These are phyloP conservation scores for Arxiozyma bovina DNA, from an alignment of 1,139 yeast genomes.

Conservation along the genomic window DNA sequence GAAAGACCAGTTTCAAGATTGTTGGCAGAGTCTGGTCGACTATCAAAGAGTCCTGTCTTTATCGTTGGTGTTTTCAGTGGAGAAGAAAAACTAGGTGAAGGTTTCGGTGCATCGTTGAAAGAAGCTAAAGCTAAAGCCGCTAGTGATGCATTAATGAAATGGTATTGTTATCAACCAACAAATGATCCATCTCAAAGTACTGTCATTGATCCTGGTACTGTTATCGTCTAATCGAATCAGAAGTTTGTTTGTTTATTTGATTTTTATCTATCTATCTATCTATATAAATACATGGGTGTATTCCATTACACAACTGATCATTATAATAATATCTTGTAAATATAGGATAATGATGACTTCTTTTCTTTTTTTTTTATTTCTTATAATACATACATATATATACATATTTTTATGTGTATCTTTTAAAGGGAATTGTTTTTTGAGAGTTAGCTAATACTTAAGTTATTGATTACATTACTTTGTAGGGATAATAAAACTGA, in stretches of 20 bases:
- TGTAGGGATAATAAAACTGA: too few relatives aligned
- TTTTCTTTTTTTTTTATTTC: too few relatives aligned
- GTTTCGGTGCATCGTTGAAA: slow-evolving; percentile 81
- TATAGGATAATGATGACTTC: not conserved
- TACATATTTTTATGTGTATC: not conserved
- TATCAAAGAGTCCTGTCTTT: slow-evolving; percentile 72
- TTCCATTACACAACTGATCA: not conserved
- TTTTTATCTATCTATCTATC: not conserved
- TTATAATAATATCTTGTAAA: slow-evolving; percentile 1
- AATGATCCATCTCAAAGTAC: slow-evolving; percentile 31
- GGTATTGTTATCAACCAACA: slow-evolving; percentile 84
- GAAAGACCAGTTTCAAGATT: slow-evolving; percentile 72
- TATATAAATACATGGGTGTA: not conserved
- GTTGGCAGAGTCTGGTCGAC: slow-evolving; percentile 88
- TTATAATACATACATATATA: slow-evolving; percentile 6
- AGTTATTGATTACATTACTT: too few relatives aligned
- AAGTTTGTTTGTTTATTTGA: too few relatives aligned
- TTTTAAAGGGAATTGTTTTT: too few relatives aligned
- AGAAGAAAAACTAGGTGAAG: slow-evolving; percentile 78
- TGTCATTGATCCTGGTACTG: slow-evolving; percentile 38
- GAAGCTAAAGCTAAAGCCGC: slow-evolving; percentile 93
- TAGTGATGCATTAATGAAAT: slow-evolving; percentile 80
- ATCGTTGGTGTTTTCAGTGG: slow-evolving; percentile 91
- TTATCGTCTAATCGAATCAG: slow-evolving; percentile 30
- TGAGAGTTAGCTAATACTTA: too few relatives aligned